Conservation (phyloP, 2,329 filamentous ascomycete species). For the Xylaria polymorpha region DNA sequence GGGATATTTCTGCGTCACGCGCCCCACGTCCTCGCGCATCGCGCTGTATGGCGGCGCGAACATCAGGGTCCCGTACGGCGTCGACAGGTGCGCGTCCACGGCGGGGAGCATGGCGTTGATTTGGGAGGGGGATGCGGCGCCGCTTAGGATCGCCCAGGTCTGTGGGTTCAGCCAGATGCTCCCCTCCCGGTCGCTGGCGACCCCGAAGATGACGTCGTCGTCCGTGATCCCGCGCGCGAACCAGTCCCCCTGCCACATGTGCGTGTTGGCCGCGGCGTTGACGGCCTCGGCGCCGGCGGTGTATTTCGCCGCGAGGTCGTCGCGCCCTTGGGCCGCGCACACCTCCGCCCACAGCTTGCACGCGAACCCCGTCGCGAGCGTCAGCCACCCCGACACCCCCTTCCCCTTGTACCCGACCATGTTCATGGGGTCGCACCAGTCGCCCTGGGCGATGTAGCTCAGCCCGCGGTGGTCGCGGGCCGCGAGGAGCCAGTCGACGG, state of each 20-base stretch:
- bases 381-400: slow-evolving; percentile 69
- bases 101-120: slow-evolving; percentile 59
- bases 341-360: slow-evolving; percentile 65
- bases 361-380: slow-evolving; percentile 65
- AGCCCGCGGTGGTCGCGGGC: slow-evolving; percentile 64
- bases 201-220: slow-evolving; percentile 64
- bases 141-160: slow-evolving; percentile 65
- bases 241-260: slow-evolving; percentile 69
- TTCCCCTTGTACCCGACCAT: slow-evolving; percentile 70
- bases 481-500: slow-evolving; percentile 67
- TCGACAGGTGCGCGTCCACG: slow-evolving; percentile 63
- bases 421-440: slow-evolving; percentile 72
- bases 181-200: slow-evolving; percentile 62
- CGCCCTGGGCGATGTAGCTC: slow-evolving; percentile 68
- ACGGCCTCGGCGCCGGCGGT: slow-evolving; percentile 57
- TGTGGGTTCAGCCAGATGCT: slow-evolving; percentile 70
- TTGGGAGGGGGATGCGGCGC: slow-evolving; percentile 58
- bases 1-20: slow-evolving; percentile 68
- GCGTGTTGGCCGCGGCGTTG: slow-evolving; percentile 62
- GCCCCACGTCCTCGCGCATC: slow-evolving; percentile 69
- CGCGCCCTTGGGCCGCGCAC: slow-evolving; percentile 58
- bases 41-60: slow-evolving; percentile 64
- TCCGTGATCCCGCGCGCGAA: slow-evolving; percentile 69
- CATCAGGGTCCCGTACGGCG: slow-evolving; percentile 67
- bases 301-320: slow-evolving; percentile 58